These are phyloP conservation scores for Ordospora colligata DNA, from an alignment of 371 early-diverging fungal species.

Conservation along the genomic window DNA sequence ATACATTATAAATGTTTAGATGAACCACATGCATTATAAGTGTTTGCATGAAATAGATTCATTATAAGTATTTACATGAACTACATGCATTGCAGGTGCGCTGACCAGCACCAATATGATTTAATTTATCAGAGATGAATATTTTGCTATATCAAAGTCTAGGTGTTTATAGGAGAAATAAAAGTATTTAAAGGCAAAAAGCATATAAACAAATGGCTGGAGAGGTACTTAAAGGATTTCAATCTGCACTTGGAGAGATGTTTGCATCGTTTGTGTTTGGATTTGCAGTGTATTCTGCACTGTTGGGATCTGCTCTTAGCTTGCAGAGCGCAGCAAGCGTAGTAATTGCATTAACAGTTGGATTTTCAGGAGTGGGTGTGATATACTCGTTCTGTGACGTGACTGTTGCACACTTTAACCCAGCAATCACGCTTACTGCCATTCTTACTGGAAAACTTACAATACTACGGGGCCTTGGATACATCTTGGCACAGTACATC, in stretches of 20 bases:
- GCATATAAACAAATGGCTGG: slow-evolving; percentile 6
- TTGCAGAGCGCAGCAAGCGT: slow-evolving; percentile 59
- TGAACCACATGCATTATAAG: too few species aligned
- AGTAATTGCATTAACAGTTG: slow-evolving; percentile 63
- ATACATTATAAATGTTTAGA: too few species aligned
- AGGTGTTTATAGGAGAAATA: not conserved
- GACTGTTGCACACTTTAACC: slow-evolving; percentile 64
- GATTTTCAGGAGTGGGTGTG: slow-evolving; percentile 64
- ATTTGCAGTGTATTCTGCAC: slow-evolving; percentile 56
- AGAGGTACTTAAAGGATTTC: not conserved
- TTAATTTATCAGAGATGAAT: too few species aligned
- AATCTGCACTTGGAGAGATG: slow-evolving; percentile 54
- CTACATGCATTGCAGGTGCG: too few species aligned
- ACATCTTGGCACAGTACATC: slow-evolving; percentile 64
- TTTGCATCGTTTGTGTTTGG: slow-evolving; percentile 56
- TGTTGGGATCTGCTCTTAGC: slow-evolving; percentile 24
- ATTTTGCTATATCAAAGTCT: too few species aligned
- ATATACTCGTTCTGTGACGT: slow-evolving; percentile 69
- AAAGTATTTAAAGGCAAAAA: slow-evolving; percentile 4
- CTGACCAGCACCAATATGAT: too few species aligned
- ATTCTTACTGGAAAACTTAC: slow-evolving; percentile 65
- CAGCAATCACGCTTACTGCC: slow-evolving; percentile 68
- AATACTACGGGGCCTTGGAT: slow-evolving; percentile 63
- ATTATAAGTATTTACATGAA: too few species aligned
- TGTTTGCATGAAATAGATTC: too few species aligned